phyloP scores from a whole-genome alignment of 371 early-diverging fungal species.

The Ecytonucleospora hepatopenaei region DNA sequence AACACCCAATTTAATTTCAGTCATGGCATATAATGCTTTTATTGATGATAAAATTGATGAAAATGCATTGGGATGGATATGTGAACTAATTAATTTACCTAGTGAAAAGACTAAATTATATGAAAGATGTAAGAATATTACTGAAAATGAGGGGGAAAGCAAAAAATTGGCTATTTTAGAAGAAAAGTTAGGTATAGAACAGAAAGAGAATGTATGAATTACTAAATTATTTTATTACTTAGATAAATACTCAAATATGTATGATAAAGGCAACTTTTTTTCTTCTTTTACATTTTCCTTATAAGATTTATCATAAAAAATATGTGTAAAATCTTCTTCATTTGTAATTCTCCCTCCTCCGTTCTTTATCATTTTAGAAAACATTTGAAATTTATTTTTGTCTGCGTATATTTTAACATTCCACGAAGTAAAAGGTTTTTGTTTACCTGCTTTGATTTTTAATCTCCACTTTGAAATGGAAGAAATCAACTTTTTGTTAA shows the following conservation, averaged over 20 bases:
- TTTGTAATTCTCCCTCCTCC: constrained; percentile 47
- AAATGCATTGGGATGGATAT: not conserved
- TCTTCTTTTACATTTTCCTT: constrained; percentile 22
- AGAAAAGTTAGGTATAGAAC: not conserved
- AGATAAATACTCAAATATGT: constrained; percentile 50
- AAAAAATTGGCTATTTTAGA: not conserved
- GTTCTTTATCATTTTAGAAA: constrained; percentile 24
- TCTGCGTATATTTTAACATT: constrained; percentile 37
- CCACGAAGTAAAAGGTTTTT: constrained; percentile 53
- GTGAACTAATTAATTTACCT: not conserved
- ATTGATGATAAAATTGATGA: not conserved
- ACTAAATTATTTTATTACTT: constrained; percentile 1
- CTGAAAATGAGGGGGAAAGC: not conserved
- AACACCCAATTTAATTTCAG: not conserved
- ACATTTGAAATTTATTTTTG: constrained; percentile 30
- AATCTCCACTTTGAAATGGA: constrained; percentile 40
- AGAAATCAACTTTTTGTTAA: constrained; percentile 29
- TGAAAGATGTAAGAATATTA: not conserved
- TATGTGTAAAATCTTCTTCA: constrained; percentile 39
- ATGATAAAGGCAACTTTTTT: constrained; percentile 28
- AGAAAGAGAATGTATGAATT: not conserved
- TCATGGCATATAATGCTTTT: not conserved
- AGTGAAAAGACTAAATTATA: not conserved
- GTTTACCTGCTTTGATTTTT: constrained; percentile 25
- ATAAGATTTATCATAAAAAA: constrained; percentile 51